phyloP scores from a whole-genome alignment of 1,139 yeast genomes.

The Debaryomycetaceae sp. region DNA sequence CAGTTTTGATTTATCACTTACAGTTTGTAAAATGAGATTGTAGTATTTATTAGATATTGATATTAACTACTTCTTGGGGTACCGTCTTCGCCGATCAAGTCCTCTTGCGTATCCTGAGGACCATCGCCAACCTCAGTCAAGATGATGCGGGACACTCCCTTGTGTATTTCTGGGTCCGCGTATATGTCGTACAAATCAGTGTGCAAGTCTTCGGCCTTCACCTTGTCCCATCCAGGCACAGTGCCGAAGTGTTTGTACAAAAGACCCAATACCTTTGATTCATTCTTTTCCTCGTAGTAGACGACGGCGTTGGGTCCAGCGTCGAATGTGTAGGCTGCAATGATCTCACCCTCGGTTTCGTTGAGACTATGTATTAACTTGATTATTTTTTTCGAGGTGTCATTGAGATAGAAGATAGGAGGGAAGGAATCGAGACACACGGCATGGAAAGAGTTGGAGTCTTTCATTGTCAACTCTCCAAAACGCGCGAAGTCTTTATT shows the following conservation, averaged over 20 bases:
- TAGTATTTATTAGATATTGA: background rate
- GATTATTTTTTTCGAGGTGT: slow-evolving; percentile 86
- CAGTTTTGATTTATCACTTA: background rate
- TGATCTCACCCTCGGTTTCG: slow-evolving; percentile 54
- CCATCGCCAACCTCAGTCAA: slow-evolving; percentile 86
- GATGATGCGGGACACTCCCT: slow-evolving; percentile 78
- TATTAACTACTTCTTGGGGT: slow-evolving; percentile 19
- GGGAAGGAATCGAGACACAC: slow-evolving; percentile 94
- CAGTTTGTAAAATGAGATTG: background rate
- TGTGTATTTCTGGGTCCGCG: slow-evolving; percentile 51
- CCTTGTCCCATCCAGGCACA: slow-evolving; percentile 70
- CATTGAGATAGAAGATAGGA: slow-evolving; percentile 93
- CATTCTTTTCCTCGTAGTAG: slow-evolving; percentile 77
- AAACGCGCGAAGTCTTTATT: slow-evolving; percentile 71
- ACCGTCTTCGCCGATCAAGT: slow-evolving; percentile 48
- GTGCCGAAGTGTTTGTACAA: slow-evolving; percentile 51
- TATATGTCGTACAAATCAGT: slow-evolving; percentile 33
- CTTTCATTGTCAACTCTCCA: slow-evolving; percentile 91
- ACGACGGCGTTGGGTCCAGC: slow-evolving; percentile 99
- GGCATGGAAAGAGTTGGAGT: slow-evolving; percentile 96
- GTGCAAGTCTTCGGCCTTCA: slow-evolving; percentile 20
- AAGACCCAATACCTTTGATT: slow-evolving; percentile 59
- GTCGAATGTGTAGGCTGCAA: slow-evolving; percentile 96
- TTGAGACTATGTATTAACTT: slow-evolving; percentile 79
- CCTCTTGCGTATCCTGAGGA: slow-evolving; percentile 57